phyloP scores from a whole-genome alignment of 2,329 filamentous ascomycete species.

The Curvularia sp. region DNA sequence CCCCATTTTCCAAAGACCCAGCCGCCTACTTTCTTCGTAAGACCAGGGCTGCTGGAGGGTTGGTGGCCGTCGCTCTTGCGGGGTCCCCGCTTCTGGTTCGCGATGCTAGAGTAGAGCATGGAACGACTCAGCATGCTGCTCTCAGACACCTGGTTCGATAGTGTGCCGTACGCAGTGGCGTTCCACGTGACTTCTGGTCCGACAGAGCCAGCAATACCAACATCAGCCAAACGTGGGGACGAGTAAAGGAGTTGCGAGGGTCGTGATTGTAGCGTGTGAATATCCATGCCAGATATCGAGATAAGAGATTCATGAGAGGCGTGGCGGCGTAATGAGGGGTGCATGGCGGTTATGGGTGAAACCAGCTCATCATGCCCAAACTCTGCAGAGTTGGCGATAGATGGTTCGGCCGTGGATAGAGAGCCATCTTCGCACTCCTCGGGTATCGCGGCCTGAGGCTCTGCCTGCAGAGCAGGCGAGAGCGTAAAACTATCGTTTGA shows the following conservation, averaged over 20 bases:
- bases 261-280: conserved; percentile 78
- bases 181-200: conserved; percentile 55
- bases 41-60: conserved; percentile 31
- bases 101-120: conserved; percentile 42
- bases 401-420: conserved; percentile 19
- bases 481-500: conserved; percentile 40
- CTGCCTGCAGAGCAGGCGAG: conserved; percentile 31
- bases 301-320: conserved; percentile 88
- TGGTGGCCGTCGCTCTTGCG: conserved; percentile 26
- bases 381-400: conserved; percentile 34
- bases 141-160: conserved; percentile 57
- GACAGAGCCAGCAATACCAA: conserved; percentile 53
- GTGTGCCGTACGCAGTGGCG: conserved; percentile 57
- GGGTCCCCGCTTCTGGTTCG: conserved; percentile 36
- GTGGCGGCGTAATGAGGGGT: conserved; percentile 65
- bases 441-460: conserved; percentile 42
- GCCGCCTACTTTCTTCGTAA: conserved; percentile 66
- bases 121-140: conserved; percentile 65
- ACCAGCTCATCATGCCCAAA: conserved; percentile 40
- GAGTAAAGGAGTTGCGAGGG: conserved; percentile 74
- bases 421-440: conserved; percentile 46
- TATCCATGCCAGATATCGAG: conserved; percentile 86
- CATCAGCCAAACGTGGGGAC: conserved; percentile 59
- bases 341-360: conserved; percentile 45
- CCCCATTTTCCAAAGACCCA: conserved; percentile 72